These are phyloP conservation scores for Candida glaebosa DNA, from an alignment of 805 yeast species.

Conservation along the genomic window DNA sequence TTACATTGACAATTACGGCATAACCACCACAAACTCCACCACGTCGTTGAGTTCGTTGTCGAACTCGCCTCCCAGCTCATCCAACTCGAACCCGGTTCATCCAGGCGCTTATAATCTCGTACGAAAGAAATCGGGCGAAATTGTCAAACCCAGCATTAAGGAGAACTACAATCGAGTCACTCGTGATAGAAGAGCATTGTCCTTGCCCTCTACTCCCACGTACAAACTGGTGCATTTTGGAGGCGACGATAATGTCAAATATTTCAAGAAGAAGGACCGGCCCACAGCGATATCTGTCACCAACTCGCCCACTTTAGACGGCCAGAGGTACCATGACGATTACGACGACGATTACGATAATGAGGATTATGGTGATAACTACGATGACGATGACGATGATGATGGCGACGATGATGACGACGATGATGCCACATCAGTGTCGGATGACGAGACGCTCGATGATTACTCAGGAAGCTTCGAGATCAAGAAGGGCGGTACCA, in stretches of 20 bases:
- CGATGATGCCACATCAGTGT: slow-evolving; percentile 7
- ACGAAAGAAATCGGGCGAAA: slow-evolving; percentile 86
- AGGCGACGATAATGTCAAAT: slow-evolving; percentile 60
- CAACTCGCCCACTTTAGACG: slow-evolving; percentile 49
- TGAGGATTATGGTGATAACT: slow-evolving; percentile 22
- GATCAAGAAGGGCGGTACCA: slow-evolving; percentile 9
- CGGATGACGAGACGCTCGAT: slow-evolving; percentile 4
- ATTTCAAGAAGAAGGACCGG: slow-evolving; percentile 67
- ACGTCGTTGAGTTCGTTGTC: slow-evolving; percentile 3
- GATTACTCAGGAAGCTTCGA: slow-evolving; percentile 5
- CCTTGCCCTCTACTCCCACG: slow-evolving; percentile 51
- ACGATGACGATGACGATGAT: slow-evolving; percentile 14
- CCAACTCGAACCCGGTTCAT: slow-evolving; percentile 4
- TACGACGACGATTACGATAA: slow-evolving; percentile 22
- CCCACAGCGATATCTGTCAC: slow-evolving; percentile 75
- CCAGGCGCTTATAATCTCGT: slow-evolving; percentile 38
- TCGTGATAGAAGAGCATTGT: slow-evolving; percentile 27
- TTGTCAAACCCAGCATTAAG: slow-evolving; percentile 72
- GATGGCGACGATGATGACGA: slow-evolving; percentile 13
- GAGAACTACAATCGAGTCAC: slow-evolving; percentile 33
- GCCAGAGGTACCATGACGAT: slow-evolving; percentile 11
- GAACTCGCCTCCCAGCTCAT: slow-evolving; percentile 7
- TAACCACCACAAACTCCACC: not conserved
- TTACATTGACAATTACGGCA: not conserved
- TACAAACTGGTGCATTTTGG: slow-evolving; percentile 80